Percentiles rank a stretch among this genome's conserved stretches.
phyloP scores from a whole-genome alignment of 129 eudicot genomes.

The Pseudognaphalium luteoalbum region DNA sequence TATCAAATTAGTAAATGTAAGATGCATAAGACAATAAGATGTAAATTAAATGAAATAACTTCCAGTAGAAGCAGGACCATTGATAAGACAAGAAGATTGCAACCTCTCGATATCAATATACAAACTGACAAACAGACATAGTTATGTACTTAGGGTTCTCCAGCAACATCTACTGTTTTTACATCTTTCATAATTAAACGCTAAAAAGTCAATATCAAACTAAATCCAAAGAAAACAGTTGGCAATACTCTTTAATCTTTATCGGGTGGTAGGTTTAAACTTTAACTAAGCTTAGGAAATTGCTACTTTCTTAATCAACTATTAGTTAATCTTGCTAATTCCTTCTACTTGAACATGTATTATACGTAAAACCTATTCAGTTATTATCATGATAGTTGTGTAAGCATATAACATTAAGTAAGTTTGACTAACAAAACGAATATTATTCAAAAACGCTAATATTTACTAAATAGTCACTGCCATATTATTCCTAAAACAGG shows the following conservation, averaged over 20 bases:
- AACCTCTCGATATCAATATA: conserved; percentile 13
- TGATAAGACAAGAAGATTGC: background rate
- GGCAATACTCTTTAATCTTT: background rate
- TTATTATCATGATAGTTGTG: background rate
- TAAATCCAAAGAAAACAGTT: background rate
- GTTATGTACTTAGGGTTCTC: conserved; percentile 7
- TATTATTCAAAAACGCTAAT: background rate
- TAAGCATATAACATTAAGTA: background rate
- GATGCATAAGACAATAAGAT: background rate
- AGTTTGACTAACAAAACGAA: background rate
- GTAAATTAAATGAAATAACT: background rate
- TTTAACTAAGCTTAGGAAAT: background rate
- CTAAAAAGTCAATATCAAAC: background rate
- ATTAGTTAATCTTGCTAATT: background rate
- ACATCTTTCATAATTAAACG: background rate
- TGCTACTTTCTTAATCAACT: background rate
- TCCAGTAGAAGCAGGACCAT: background rate
- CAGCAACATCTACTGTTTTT: background rate
- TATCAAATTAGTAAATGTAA: background rate
- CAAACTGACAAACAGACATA: conserved; percentile 7
- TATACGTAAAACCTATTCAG: background rate
- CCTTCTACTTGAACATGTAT: background rate
- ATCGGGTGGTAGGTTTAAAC: background rate
- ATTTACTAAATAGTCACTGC: background rate
- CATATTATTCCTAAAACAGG: conserved; percentile 2